A percentile compares a stretch with the other conserved stretches of the same genome.
Evolutionary conservation across 2,329 filamentous ascomycete genomes (phyloP).

Genomic region (Microascus cirrosus): DNA sequence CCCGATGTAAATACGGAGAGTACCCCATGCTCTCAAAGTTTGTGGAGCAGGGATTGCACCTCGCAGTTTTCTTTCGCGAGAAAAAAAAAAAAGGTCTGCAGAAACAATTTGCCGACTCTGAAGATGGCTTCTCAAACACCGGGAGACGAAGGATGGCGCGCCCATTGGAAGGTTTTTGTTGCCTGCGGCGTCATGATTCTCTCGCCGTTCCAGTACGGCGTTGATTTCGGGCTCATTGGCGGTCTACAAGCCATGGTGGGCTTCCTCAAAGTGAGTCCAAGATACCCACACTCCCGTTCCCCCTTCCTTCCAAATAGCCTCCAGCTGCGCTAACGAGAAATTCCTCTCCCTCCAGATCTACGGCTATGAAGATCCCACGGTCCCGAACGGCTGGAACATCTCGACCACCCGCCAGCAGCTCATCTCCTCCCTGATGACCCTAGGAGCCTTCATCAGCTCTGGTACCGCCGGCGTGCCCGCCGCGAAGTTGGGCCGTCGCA

Average conservation of each 20-base stretch:
- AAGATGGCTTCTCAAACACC: not conserved
- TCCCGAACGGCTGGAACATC: constrained; percentile 31
- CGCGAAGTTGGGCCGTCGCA: constrained; percentile 19
- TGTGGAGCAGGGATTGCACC: not conserved
- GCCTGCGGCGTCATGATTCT: constrained; percentile 26
- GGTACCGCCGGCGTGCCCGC: constrained; percentile 26
- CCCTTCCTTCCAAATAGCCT: not conserved
- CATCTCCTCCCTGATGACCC: constrained; percentile 35
- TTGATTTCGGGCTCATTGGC: constrained; percentile 38
- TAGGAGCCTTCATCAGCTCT: constrained; percentile 33
- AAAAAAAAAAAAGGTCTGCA: not conserved
- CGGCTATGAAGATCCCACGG: constrained; percentile 17
- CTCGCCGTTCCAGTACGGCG: constrained; percentile 35
- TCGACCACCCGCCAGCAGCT: constrained; percentile 30
- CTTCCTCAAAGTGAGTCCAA: constrained; percentile 22
- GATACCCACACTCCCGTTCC: not conserved
- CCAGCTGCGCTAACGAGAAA: not conserved
- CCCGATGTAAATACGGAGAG: not conserved
- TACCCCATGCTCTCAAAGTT: not conserved
- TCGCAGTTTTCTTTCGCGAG: not conserved
- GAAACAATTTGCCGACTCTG: not conserved
- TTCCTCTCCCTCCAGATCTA: constrained; percentile 20
- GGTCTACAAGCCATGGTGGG: constrained; percentile 38
- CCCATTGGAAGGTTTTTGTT: constrained; percentile 33
- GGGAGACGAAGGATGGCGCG: constrained; percentile 15